phyloP scores from a whole-genome alignment of 768 basidiomycete genomes.

The Collybiopsis luxurians region DNA sequence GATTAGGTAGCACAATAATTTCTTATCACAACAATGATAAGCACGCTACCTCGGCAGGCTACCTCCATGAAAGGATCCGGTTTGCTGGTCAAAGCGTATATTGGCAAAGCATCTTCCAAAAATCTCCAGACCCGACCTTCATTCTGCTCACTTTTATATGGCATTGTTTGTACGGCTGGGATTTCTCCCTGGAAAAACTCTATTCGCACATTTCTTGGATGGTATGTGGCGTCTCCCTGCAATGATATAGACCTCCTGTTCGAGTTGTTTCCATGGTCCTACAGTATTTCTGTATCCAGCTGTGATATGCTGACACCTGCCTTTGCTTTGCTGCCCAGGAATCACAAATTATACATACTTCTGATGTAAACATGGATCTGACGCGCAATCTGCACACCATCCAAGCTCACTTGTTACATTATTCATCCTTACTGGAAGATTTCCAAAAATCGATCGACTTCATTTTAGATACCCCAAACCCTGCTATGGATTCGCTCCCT shows the following conservation, averaged over 20 bases:
- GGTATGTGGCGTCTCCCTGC: slow-evolving; percentile 38
- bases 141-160: slow-evolving; percentile 52
- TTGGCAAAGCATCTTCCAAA: slow-evolving; percentile 40
- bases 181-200: slow-evolving; percentile 52
- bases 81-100: slow-evolving; percentile 50
- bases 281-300: no score
- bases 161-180: slow-evolving; percentile 64
- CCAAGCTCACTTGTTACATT: slow-evolving; percentile 59
- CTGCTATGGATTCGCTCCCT: slow-evolving; percentile 41
- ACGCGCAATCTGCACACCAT: slow-evolving; percentile 57
- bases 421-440: slow-evolving; percentile 52
- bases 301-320: no score
- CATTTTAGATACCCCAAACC: slow-evolving; percentile 46
- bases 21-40: slow-evolving; percentile 41
- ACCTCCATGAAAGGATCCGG: slow-evolving; percentile 44
- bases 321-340: no score
- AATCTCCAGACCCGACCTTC: slow-evolving; percentile 53
- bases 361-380: slow-evolving; percentile 39
- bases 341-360: slow-evolving; percentile 40
- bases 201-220: slow-evolving; percentile 49
- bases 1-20: slow-evolving; percentile 42
- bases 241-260: no score
- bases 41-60: slow-evolving; percentile 31
- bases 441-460: slow-evolving; percentile 53
- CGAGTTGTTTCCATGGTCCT: no score